Evolutionary conservation across 2,329 filamentous ascomycete species (phyloP).

Genomic region (Pseudophaeomoniella oleicola): DNA sequence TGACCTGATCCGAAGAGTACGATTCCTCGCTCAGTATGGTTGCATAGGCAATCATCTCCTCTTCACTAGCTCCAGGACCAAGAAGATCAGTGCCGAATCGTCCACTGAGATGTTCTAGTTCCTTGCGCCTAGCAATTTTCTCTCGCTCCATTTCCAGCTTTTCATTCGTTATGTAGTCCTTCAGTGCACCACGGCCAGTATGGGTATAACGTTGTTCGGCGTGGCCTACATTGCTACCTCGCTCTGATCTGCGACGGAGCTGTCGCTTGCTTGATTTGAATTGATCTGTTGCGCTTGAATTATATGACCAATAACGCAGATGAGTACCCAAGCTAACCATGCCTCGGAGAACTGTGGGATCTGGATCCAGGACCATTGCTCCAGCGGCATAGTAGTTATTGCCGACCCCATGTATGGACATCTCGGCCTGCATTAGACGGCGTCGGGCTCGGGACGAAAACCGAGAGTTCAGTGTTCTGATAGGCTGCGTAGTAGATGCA

Average conservation of each 20-base stretch:
- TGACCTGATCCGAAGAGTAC: slow-evolving; percentile 33
- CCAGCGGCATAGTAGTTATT: slow-evolving; percentile 70
- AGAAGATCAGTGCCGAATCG: slow-evolving; percentile 74
- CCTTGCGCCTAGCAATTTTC: slow-evolving; percentile 49
- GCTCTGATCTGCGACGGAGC: slow-evolving; percentile 46
- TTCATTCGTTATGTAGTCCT: slow-evolving; percentile 77
- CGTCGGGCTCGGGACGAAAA: slow-evolving; percentile 73
- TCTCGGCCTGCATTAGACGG: slow-evolving; percentile 52
- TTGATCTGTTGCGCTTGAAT: slow-evolving; percentile 60
- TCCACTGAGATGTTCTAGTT: slow-evolving; percentile 55
- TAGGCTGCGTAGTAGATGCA: slow-evolving; percentile 59
- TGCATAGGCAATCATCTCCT: slow-evolving; percentile 49
- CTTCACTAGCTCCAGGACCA: slow-evolving; percentile 40
- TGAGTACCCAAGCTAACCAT: slow-evolving; percentile 77
- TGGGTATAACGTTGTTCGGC: slow-evolving; percentile 42
- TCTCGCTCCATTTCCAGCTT: slow-evolving; percentile 65
- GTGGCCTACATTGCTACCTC: slow-evolving; percentile 41
- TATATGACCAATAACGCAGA: slow-evolving; percentile 87
- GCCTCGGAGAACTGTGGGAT: slow-evolving; percentile 71
- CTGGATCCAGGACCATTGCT: slow-evolving; percentile 73
- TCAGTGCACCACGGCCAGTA: slow-evolving; percentile 54
- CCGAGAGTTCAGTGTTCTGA: slow-evolving; percentile 75
- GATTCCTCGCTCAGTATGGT: slow-evolving; percentile 47
- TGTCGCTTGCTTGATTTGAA: slow-evolving; percentile 65
- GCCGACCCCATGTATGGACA: slow-evolving; percentile 51